Conservation (phyloP, 768 basidiomycete species). For the Naematelia aurantialba region DNA sequence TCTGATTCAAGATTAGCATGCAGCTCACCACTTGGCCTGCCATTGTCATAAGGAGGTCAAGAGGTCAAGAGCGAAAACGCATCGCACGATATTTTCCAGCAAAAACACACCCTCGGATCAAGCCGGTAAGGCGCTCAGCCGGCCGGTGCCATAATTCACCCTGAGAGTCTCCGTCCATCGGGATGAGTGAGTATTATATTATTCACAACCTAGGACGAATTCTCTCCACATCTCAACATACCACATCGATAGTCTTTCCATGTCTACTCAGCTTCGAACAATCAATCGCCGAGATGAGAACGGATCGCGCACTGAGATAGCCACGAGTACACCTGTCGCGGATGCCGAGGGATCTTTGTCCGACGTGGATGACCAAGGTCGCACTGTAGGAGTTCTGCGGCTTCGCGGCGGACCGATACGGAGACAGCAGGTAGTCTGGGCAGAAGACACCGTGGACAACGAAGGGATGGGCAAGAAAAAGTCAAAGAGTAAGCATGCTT, state of each 20-base stretch:
- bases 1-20: neutral
- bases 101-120: neutral
- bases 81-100: too few relatives aligned
- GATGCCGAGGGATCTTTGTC: conserved; percentile 8
- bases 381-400: conserved; percentile 57
- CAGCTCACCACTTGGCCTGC: neutral
- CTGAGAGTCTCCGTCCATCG: neutral
- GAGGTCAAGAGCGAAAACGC: too few relatives aligned
- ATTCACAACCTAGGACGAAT: neutral
- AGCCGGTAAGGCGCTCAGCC: neutral
- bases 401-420: conserved; percentile 59
- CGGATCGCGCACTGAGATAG: conserved; percentile 14
- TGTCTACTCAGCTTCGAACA: neutral
- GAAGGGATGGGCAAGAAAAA: conserved; percentile 84
- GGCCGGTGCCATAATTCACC: neutral
- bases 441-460: conserved; percentile 81
- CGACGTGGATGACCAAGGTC: neutral
- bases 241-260: neutral
- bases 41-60: too few relatives aligned
- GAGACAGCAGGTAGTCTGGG: conserved; percentile 71
- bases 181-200: neutral
- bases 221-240: neutral
- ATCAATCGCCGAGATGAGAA: neutral
- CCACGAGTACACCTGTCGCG: conserved; percentile 4
- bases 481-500: conserved; percentile 76